These are phyloP conservation scores for Fusarium anthophilum DNA, from an alignment of 2,329 filamentous ascomycete genomes.

Conservation along the genomic window DNA sequence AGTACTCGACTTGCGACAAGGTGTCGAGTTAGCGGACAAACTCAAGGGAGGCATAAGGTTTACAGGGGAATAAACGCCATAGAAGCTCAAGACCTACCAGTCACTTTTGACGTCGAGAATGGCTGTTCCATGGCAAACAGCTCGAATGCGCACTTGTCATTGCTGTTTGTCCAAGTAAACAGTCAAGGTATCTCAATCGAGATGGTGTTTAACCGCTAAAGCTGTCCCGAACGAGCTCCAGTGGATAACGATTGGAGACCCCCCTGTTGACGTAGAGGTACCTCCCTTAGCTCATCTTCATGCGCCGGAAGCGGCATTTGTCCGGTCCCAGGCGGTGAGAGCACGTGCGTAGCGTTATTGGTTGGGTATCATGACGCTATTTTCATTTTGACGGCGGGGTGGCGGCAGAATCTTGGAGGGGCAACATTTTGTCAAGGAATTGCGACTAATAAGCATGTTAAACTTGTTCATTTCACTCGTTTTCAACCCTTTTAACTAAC, in stretches of 20 bases:
- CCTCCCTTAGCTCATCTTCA: conserved; percentile 37
- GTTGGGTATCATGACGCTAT: conserved; percentile 28
- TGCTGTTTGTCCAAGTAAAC: conserved; percentile 35
- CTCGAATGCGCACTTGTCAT: conserved; percentile 43
- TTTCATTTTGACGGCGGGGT: conserved; percentile 41
- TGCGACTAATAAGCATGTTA: neutral
- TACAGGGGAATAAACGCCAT: neutral
- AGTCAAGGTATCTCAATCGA: conserved; percentile 21
- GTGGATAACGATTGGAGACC: conserved; percentile 6
- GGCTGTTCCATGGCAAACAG: conserved; percentile 68
- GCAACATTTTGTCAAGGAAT: conserved; percentile 29
- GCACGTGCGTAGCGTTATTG: conserved; percentile 18
- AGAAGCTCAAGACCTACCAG: conserved; percentile 59
- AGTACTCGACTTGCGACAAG: conserved; percentile 81
- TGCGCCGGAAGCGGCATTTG: conserved; percentile 41
- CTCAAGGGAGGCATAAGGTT: neutral
- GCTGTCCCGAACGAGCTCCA: conserved; percentile 40
- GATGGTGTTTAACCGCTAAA: conserved; percentile 30
- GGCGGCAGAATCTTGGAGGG: conserved; percentile 48
- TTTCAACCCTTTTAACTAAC: neutral
- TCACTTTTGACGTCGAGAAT: conserved; percentile 79
- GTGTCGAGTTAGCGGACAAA: conserved; percentile 29
- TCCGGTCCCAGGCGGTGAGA: conserved; percentile 43
- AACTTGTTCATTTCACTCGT: neutral
- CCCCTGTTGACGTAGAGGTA: conserved; percentile 30